Evolutionary conservation across 768 basidiomycete species (phyloP).

Genomic region (Amanita inopinata): DNA sequence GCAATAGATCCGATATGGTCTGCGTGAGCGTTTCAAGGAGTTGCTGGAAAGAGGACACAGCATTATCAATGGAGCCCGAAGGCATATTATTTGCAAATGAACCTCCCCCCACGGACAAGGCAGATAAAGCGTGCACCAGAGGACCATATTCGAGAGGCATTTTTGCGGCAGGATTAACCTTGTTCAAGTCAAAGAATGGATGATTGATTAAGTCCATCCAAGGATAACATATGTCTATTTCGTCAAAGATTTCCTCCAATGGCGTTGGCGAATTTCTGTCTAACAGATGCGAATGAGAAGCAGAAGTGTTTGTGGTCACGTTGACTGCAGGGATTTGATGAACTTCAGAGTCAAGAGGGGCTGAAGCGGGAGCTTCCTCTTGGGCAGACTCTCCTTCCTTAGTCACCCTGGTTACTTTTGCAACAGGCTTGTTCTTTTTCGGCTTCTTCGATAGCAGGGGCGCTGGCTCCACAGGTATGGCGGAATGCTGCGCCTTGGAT

Average conservation of each 20-base stretch:
- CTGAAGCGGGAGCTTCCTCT: slow-evolving; percentile 33
- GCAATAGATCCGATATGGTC: slow-evolving; percentile 79
- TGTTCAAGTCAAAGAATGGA: slow-evolving; percentile 65
- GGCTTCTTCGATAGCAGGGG: slow-evolving; percentile 77
- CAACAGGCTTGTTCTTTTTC: slow-evolving; percentile 66
- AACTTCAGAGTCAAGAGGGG: slow-evolving; percentile 39
- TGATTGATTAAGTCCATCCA: slow-evolving; percentile 58
- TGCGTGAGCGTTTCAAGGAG: slow-evolving; percentile 82
- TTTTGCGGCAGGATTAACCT: slow-evolving; percentile 65
- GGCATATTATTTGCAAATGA: slow-evolving; percentile 80
- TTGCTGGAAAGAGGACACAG: slow-evolving; percentile 84
- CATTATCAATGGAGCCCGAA: slow-evolving; percentile 82
- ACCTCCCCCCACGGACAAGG: slow-evolving; percentile 76
- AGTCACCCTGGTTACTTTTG: slow-evolving; percentile 44
- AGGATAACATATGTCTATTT: slow-evolving; percentile 54
- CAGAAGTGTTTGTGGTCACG: slow-evolving; percentile 41
- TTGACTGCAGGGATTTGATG: slow-evolving; percentile 24
- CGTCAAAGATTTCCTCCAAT: slow-evolving; percentile 55
- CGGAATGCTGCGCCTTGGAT: slow-evolving; percentile 6
- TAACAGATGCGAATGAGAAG: slow-evolving; percentile 53
- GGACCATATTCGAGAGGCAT: slow-evolving; percentile 82
- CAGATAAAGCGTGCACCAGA: slow-evolving; percentile 77
- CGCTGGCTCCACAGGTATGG: slow-evolving; percentile 42
- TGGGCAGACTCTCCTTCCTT: slow-evolving; percentile 44
- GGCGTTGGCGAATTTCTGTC: slow-evolving; percentile 42